These are phyloP conservation scores for Nakazawaea siamensis DNA, from an alignment of 805 yeast species.

Conservation along the genomic window DNA sequence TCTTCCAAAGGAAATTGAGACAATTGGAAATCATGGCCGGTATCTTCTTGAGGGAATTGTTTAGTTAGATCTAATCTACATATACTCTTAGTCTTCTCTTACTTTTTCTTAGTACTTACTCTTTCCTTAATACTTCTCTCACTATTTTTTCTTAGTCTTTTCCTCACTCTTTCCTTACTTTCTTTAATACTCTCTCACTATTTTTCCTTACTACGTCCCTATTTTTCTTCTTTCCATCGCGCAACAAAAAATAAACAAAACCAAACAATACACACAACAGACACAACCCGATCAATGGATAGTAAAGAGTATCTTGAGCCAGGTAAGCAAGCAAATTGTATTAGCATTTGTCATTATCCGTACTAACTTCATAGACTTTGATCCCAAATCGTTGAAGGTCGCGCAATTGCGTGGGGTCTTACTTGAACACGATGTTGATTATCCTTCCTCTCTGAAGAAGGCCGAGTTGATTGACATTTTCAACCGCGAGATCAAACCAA, in stretches of 20 bases:
- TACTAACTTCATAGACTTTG: conserved; percentile 38
- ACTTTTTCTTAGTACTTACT: background rate
- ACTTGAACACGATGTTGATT: conserved; percentile 50
- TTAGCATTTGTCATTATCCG: too few species aligned
- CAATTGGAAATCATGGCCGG: conserved; percentile 5
- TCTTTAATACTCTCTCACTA: background rate
- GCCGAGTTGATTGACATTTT: conserved; percentile 54
- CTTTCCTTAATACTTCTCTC: background rate
- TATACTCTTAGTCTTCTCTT: too few species aligned
- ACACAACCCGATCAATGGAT: conserved; percentile 21
- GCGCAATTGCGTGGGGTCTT: conserved; percentile 65
- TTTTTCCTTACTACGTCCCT: background rate
- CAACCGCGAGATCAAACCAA: conserved; percentile 42
- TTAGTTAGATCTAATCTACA: background rate
- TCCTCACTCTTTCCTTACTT: background rate
- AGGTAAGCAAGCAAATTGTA: conserved; percentile 16
- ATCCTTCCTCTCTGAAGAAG: conserved; percentile 61
- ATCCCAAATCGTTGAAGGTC: conserved; percentile 57
- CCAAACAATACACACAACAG: background rate
- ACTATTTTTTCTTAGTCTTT: too few species aligned
- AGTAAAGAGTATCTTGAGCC: conserved; percentile 26
- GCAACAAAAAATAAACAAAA: background rate
- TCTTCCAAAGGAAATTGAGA: conserved; percentile 9
- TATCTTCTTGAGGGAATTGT: conserved; percentile 1
- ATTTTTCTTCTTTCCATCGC: background rate